Evolutionary conservation across 805 yeast species (phyloP).

Genomic region (Pichia sporocuriosa): DNA sequence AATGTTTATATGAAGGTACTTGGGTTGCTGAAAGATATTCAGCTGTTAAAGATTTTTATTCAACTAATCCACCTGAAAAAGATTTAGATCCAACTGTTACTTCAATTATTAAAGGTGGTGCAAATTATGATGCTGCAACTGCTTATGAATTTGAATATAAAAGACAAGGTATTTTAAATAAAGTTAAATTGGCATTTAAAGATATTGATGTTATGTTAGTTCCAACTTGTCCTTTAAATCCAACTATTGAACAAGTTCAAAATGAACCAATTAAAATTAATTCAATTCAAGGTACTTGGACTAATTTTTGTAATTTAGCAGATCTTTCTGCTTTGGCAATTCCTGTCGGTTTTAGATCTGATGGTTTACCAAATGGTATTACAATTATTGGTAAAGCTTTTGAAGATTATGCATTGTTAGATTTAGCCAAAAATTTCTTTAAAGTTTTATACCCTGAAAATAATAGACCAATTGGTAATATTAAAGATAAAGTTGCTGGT

Average conservation of each 20-base stretch:
- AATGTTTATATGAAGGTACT: constrained; percentile 91
- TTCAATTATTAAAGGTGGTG: constrained; percentile 72
- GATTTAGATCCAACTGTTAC: constrained; percentile 81
- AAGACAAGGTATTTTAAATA: constrained; percentile 71
- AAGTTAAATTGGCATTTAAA: constrained; percentile 46
- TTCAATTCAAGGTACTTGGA: constrained; percentile 96
- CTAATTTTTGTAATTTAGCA: constrained; percentile 91
- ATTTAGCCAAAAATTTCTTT: constrained; percentile 70
- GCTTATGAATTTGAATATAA: constrained; percentile 82
- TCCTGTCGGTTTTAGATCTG: constrained; percentile 83
- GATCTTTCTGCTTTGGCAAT: constrained; percentile 88
- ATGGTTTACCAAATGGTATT: constrained; percentile 87
- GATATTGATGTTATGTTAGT: constrained; percentile 73
- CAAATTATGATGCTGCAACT: constrained; percentile 71
- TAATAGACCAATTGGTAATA: constrained; percentile 52
- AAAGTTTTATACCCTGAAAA: constrained; percentile 36
- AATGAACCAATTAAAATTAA: constrained; percentile 77
- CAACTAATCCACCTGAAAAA: constrained; percentile 59
- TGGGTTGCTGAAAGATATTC: constrained; percentile 96
- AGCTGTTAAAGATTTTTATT: constrained; percentile 69
- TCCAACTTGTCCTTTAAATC: constrained; percentile 93
- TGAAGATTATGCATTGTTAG: constrained; percentile 83
- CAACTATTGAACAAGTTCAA: constrained; percentile 65
- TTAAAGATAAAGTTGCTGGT: constrained; percentile 21
- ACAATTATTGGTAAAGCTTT: constrained; percentile 77